Base-by-base conservation (phyloP, 2,329 filamentous ascomycete species). In the Escovopsis sp. region DNA sequence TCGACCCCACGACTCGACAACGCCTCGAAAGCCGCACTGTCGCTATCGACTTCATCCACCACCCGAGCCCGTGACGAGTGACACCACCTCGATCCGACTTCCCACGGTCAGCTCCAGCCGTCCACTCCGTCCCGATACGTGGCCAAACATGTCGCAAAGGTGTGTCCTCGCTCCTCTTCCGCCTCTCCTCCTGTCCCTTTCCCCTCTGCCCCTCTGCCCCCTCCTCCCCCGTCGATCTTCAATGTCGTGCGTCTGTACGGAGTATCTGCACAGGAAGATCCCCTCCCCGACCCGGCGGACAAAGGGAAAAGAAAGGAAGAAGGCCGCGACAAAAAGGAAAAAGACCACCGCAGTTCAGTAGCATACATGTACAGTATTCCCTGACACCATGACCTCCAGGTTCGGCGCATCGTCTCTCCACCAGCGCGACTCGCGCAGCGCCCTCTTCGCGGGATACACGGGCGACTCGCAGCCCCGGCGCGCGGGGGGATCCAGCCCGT, bases 381-480 rank as follows among this genome's bases (percentile, higher is more conserved):
- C 17, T 31, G 28, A 11, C 14, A 3, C 10, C 4, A 33, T 16
- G 25, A 30, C 13, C 27, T 25, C 18, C 29, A 81, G 79, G 63
- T 83, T 82, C 56, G 68, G 72, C 47, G 60, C 68, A 48, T 78
- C 76, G 33, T 69, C 68, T 45, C 71, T 84, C 42, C 79, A 84
- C 56, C 79, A 85, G 63, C 70, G 79, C 62, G 67, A 83, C 62
- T 69, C 74, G 50, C 66, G 79, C 51, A 78, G 72, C 52, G 76
- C 76, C 45, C 73, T 86, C 43, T 86, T 86, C 60, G 78, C 80
- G 45, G 76, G 76, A 47, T 86, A 85, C 58, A 74, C 69, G 43
- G 64, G 61, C 41, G 56, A 56, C 45, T n/a, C n/a, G n/a, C 57
- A 60, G 43, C 45, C 56, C 33, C 51, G 55, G 45, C 56, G 62